These are phyloP conservation scores for Kazachstania taianensis DNA, from an alignment of 805 yeast species.

Conservation along the genomic window DNA sequence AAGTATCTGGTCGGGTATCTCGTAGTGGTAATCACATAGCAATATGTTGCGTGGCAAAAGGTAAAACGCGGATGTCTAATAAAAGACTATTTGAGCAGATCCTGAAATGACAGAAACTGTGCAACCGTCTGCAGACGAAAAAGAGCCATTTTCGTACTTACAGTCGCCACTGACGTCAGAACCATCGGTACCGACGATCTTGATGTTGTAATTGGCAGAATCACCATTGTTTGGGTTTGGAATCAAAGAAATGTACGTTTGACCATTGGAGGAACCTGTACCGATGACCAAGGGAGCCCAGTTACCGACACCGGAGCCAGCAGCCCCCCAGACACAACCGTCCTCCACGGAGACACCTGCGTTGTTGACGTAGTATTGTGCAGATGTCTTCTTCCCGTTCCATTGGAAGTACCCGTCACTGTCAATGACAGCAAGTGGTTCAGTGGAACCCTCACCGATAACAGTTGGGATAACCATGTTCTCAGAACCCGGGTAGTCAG, in stretches of 20 bases:
- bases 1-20: too few species aligned
- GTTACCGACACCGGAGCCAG: slow-evolving; percentile 80
- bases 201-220: slow-evolving; percentile 62
- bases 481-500: slow-evolving; percentile 99
- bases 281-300: slow-evolving; percentile 97
- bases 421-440: slow-evolving; percentile 72
- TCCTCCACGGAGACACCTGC: slow-evolving; percentile 87
- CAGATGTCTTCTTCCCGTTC: slow-evolving; percentile 74
- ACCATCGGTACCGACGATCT: slow-evolving; percentile 64
- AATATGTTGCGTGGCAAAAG: too few species aligned
- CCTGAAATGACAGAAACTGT: slow-evolving; percentile 58
- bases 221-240: slow-evolving; percentile 86
- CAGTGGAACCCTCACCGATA: slow-evolving; percentile 53
- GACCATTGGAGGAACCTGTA: slow-evolving; percentile 67
- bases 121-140: slow-evolving; percentile 70
- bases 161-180: slow-evolving; percentile 67
- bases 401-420: slow-evolving; percentile 69
- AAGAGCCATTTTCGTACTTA: slow-evolving; percentile 66
- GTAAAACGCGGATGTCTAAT: slow-evolving; percentile 19
- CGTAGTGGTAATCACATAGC: too few species aligned
- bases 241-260: slow-evolving; percentile 77
- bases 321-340: slow-evolving; percentile 90
- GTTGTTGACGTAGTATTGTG: slow-evolving; percentile 94
- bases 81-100: slow-evolving; percentile 50
- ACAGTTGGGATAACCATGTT: slow-evolving; percentile 94